These are phyloP conservation scores for Cotoneaster glaucophyllus DNA, from an alignment of 306 rosid species.

Conservation along the genomic window DNA sequence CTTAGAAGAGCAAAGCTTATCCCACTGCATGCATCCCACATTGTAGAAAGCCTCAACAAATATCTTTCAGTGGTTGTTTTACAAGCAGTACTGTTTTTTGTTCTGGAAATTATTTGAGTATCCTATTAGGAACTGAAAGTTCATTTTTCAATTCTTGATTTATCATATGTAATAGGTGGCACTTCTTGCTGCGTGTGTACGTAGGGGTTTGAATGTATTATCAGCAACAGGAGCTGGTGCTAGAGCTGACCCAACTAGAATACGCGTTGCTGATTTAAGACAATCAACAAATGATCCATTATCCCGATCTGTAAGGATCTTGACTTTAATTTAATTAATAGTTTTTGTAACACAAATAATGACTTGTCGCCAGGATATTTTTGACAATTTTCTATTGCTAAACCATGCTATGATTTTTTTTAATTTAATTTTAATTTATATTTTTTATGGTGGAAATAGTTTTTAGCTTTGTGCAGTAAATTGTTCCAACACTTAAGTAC, in stretches of 20 bases:
- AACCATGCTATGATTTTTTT: no score
- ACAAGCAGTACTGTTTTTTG: not conserved
- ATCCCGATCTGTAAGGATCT: constrained; percentile 70
- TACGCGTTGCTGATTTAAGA: constrained; percentile 83
- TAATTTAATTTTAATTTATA: no score
- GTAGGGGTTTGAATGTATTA: constrained; percentile 81
- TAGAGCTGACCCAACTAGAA: constrained; percentile 92
- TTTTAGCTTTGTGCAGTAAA: not conserved
- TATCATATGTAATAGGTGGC: constrained; percentile 67
- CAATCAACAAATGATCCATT: constrained; percentile 89
- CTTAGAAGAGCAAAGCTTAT: not conserved
- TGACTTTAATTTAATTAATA: not conserved
- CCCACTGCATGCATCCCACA: not conserved
- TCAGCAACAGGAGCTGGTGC: constrained; percentile 98
- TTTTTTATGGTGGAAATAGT: not conserved
- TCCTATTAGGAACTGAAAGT: constrained; percentile 14
- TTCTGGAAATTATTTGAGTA: not conserved
- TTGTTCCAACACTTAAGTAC: not conserved
- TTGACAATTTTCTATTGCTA: not conserved
- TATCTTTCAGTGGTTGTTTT: not conserved
- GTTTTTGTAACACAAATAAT: not conserved
- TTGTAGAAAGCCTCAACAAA: not conserved
- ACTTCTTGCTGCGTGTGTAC: constrained; percentile 96
- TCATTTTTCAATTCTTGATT: constrained; percentile 29
- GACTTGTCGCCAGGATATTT: no score